Base-by-base conservation (phyloP, 345 rosid species). In the Eucalyptus lansdowneana region DNA sequence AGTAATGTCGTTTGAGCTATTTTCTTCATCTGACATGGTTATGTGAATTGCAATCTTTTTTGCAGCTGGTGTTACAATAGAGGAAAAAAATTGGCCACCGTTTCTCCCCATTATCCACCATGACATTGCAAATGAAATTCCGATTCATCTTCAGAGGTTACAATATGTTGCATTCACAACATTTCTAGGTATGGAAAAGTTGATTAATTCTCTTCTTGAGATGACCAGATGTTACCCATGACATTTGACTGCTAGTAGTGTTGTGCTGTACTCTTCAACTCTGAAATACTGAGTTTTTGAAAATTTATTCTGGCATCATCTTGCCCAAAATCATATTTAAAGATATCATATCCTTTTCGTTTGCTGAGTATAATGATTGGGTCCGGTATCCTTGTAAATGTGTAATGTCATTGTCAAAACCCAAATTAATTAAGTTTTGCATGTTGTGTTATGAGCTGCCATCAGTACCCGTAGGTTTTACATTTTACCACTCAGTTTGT, bases 401-500 rank as follows among this genome's bases (percentile, higher is more conserved):
- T 76, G 85, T 44, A 42, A 76, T 76, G 85, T 76, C 47, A 76
- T 40, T 40, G 15, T 76, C 29, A 21, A 76, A 76, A 22, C 47
- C 47, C 27, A 11, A 11, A 40, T 40, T 40, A 21, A 40, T 40
- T 1, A 11, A 76, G 85, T 37, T 40, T 37, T 9, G 50, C 67
- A 40, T 42, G n/a, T 22, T 58, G 60, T n/a, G 29, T 56, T 87
- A 29, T 87, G 88, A 53, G 88, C 8, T 87, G 88, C 50, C 7
- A 56, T 53, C 56, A 7, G 87, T 45, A 45, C 87, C 87, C 81
- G 87, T 86, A 87, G 50, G 86, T 86, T 91, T 92, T 91, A 95
- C 95, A 97, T 98, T 90, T 96, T 98, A 90, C 92, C 94, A 91
- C 93, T 92, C 83, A 89, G 96, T 13, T 97, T 95, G 92, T 76